A percentile compares a stretch with the other conserved stretches of the same genome.
These are phyloP conservation scores for Apophysomyces trapeziformis DNA, from an alignment of 371 early-diverging fungal genomes.

Conservation along the genomic window DNA sequence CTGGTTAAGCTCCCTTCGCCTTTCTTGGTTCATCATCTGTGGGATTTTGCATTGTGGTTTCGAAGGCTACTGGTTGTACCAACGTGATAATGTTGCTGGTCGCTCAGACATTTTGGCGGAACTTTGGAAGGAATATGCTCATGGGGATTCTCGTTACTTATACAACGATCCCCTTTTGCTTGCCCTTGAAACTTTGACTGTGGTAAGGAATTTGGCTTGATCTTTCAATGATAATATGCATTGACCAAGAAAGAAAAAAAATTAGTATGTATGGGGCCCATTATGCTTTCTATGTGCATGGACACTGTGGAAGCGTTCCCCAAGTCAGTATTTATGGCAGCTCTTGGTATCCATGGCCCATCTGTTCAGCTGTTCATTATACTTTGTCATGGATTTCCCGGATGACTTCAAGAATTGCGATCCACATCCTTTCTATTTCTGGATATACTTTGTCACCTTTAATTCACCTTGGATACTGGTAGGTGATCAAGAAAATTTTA, in stretches of 20 bases:
- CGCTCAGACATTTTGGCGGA: constrained; percentile 72
- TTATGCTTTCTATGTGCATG: constrained; percentile 70
- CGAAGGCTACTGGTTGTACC: constrained; percentile 86
- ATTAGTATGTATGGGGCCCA: constrained; percentile 79
- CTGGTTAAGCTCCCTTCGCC: constrained; percentile 39
- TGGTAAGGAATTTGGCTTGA: constrained; percentile 52
- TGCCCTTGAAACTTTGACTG: constrained; percentile 88
- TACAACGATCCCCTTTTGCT: constrained; percentile 77
- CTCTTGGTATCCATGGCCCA: constrained; percentile 59
- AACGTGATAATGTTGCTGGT: constrained; percentile 65
- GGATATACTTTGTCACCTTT: constrained; percentile 47
- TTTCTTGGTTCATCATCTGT: constrained; percentile 83
- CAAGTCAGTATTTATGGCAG: constrained; percentile 72
- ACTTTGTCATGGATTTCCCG: constrained; percentile 43
- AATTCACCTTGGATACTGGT: constrained; percentile 52
- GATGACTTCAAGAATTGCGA: constrained; percentile 35
- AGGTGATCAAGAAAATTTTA: constrained; percentile 9
- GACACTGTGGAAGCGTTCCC: constrained; percentile 62
- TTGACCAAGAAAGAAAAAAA: constrained; percentile 5
- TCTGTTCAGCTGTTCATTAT: constrained; percentile 37
- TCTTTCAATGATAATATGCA: not conserved
- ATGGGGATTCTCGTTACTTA: constrained; percentile 88
- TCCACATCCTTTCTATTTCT: constrained; percentile 47
- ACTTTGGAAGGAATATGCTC: constrained; percentile 93
- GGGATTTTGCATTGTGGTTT: constrained; percentile 80